A percentile compares a stretch with the other conserved stretches of the same genome.
Conservation (phyloP, 2,329 filamentous ascomycete genomes). For the Phaeophleospora eucalypticola region DNA sequence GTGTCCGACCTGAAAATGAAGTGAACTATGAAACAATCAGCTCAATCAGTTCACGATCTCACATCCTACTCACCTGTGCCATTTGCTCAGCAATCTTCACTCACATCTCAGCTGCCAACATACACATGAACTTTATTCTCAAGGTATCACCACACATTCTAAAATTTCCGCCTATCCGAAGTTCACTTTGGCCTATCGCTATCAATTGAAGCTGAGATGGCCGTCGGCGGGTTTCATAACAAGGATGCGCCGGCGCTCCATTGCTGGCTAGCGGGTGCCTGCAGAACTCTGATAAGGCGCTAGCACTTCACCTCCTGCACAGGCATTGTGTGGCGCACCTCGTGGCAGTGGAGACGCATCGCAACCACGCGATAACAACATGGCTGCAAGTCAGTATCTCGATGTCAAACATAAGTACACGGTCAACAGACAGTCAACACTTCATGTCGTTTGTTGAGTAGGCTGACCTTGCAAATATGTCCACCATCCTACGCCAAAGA, state of each 20-base stretch:
- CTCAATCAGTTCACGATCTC: background rate
- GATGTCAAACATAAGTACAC: background rate
- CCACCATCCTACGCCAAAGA: conserved; percentile 25
- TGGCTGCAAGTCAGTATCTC: background rate
- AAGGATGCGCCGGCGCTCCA: background rate
- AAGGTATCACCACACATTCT: background rate
- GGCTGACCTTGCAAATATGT: conserved; percentile 12
- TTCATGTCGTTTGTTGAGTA: too few relatives aligned
- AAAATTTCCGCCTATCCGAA: background rate
- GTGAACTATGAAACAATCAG: conserved; percentile 11
- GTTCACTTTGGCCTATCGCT: background rate
- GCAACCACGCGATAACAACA: conserved; percentile 1
- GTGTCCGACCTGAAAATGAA: conserved; percentile 20
- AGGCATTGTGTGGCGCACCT: conserved; percentile 1
- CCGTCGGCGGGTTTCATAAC: background rate
- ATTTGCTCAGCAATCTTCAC: background rate
- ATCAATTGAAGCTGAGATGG: background rate
- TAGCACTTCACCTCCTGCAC: background rate
- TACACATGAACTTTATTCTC: background rate
- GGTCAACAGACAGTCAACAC: background rate
- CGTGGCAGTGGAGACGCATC: conserved; percentile 5
- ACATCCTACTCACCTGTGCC: background rate
- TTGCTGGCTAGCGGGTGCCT: background rate
- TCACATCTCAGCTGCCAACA: background rate
- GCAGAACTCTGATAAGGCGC: conserved; percentile 2